phyloP scores from a whole-genome alignment of 805 yeast species.

The Maudiozyma bulderi region DNA sequence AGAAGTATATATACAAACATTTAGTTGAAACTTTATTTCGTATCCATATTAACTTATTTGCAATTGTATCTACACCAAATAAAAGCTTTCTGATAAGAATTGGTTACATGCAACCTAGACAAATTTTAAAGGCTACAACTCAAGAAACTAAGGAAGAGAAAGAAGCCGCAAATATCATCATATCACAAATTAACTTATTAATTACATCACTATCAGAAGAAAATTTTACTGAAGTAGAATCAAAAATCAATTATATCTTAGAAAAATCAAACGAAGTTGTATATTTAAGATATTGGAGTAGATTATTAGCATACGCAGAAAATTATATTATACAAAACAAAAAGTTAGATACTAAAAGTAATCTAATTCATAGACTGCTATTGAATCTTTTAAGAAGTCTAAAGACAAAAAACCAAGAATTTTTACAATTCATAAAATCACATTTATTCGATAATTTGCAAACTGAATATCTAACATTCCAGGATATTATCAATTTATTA shows the following conservation, averaged over 20 bases:
- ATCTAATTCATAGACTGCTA: constrained; percentile 17
- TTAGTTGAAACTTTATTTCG: background rate
- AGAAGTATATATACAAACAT: no score
- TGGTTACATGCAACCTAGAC: constrained; percentile 18
- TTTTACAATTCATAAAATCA: constrained; percentile 8
- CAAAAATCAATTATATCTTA: constrained; percentile 15
- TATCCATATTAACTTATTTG: no score
- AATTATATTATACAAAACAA: constrained; percentile 12
- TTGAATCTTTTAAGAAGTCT: constrained; percentile 13
- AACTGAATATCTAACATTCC: constrained; percentile 3
- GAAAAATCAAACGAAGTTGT: constrained; percentile 15
- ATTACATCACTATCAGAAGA: constrained; percentile 16
- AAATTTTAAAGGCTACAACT: background rate
- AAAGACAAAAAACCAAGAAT: constrained; percentile 9
- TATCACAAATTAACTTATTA: constrained; percentile 23
- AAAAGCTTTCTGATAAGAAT: background rate
- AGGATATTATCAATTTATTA: constrained; percentile 8
- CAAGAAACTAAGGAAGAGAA: constrained; percentile 11
- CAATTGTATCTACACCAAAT: background rate
- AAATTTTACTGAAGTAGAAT: constrained; percentile 13
- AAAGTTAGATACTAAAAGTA: constrained; percentile 9
- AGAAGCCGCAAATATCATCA: constrained; percentile 19
- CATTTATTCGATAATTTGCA: constrained; percentile 10
- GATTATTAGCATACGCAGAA: constrained; percentile 16
- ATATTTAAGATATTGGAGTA: constrained; percentile 23